These are phyloP conservation scores for Teratosphaeria viscida DNA, from an alignment of 2,329 filamentous ascomycete species.

Conservation along the genomic window DNA sequence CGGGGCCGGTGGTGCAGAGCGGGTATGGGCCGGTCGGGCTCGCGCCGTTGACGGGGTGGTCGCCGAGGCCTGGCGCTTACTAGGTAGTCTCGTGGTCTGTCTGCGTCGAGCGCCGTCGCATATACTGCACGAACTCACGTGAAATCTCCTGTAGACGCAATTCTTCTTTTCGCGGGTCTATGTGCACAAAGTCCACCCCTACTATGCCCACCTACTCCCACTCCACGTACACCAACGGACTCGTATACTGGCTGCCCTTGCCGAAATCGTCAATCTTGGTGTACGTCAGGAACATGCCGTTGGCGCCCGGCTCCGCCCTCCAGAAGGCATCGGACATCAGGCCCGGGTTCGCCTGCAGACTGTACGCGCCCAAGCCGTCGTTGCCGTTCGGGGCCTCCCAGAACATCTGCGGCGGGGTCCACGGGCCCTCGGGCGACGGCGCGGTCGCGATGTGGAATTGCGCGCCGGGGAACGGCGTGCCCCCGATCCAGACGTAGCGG, in stretches of 20 bases:
- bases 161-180: background rate
- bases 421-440: background rate
- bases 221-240: background rate
- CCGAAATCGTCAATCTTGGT: conserved; percentile 1
- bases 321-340: background rate
- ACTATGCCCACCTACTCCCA: background rate
- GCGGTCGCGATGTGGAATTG: background rate
- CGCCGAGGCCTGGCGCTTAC: conserved; percentile 22
- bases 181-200: background rate
- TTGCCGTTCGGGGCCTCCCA: background rate
- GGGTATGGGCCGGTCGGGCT: conserved; percentile 22
- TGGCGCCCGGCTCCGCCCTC: background rate
- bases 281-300: conserved; percentile 1
- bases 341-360: background rate
- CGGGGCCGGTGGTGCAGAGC: conserved; percentile 22
- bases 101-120: background rate
- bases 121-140: background rate
- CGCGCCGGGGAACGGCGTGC: background rate
- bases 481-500: conserved; percentile 1
- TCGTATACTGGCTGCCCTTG: background rate
- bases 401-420: background rate
- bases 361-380: background rate
- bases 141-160: background rate
- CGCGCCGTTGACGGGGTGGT: conserved; percentile 22
- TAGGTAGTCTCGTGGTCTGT: conserved; percentile 9